Conservation (phyloP, 2,329 filamentous ascomycete genomes). For the Spiromastix sp. region DNA sequence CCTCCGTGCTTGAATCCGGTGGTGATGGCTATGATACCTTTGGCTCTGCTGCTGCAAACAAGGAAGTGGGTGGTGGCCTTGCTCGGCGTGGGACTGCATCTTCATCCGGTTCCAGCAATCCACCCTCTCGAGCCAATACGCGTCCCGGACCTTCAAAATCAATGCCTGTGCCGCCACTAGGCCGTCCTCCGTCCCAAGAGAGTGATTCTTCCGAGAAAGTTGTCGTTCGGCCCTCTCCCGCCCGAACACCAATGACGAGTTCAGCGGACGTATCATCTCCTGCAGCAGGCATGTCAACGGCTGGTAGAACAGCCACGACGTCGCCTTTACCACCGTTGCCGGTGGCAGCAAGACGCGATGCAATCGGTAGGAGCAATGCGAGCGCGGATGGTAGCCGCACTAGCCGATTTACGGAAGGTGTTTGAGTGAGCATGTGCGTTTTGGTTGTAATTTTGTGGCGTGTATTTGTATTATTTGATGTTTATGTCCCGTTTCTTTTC, state of each 20-base stretch:
- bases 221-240: slow-evolving; percentile 33
- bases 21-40: slow-evolving; percentile 34
- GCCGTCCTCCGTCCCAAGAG: slow-evolving; percentile 10
- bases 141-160: slow-evolving; percentile 1
- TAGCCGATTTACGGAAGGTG: slow-evolving; percentile 33
- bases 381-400: slow-evolving; percentile 35
- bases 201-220: slow-evolving; percentile 19
- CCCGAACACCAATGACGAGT: slow-evolving; percentile 32
- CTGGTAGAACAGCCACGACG: slow-evolving; percentile 19
- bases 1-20: slow-evolving; percentile 35
- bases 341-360: slow-evolving; percentile 23
- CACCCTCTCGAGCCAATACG: slow-evolving; percentile 7
- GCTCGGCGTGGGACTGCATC: slow-evolving; percentile 1
- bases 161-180: slow-evolving; percentile 10
- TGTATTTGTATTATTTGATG: no score
- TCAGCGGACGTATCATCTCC: slow-evolving; percentile 19
- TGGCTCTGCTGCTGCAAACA: slow-evolving; percentile 17
- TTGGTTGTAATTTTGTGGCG: no score
- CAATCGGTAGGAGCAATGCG: slow-evolving; percentile 32
- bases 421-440: slow-evolving; percentile 22
- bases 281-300: slow-evolving; percentile 13
- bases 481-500: no score
- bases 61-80: slow-evolving; percentile 11
- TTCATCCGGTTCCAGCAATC: slow-evolving; percentile 4
- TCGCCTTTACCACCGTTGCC: slow-evolving; percentile 17